A percentile compares a stretch with the other conserved stretches of the same genome.
These are phyloP conservation scores for Aquilaria malaccensis DNA, from an alignment of 345 rosid genomes.

Conservation along the genomic window DNA sequence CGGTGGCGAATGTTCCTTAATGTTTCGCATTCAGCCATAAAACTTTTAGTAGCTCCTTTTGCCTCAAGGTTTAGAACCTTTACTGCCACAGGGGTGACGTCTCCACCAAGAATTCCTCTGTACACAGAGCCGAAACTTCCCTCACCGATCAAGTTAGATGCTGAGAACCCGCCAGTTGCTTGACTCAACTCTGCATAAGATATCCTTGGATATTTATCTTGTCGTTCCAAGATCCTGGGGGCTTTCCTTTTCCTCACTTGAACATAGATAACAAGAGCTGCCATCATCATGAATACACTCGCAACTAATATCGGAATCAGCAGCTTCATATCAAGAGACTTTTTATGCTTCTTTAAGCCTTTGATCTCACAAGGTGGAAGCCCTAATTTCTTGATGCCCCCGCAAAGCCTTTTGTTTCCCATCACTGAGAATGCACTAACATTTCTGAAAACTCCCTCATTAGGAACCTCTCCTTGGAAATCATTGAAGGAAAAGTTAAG, in stretches of 20 bases:
- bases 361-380: constrained; percentile 4
- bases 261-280: too few relatives aligned
- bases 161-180: constrained; percentile 22
- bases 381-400: constrained; percentile 1
- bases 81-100: constrained; percentile 5
- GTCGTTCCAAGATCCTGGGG: not conserved
- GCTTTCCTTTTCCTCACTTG: too few relatives aligned
- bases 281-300: too few relatives aligned
- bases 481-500: constrained; percentile 20
- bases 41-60: constrained; percentile 12
- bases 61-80: constrained; percentile 8
- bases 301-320: too few relatives aligned
- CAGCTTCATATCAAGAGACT: too few relatives aligned
- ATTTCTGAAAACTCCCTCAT: constrained; percentile 12
- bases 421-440: constrained; percentile 1
- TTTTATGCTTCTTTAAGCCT: not conserved
- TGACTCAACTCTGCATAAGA: constrained; percentile 10
- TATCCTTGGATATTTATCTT: not conserved
- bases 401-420: constrained; percentile 14
- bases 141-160: constrained; percentile 15
- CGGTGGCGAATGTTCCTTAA: constrained; percentile 5
- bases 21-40: constrained; percentile 5
- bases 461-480: constrained; percentile 14
- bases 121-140: constrained; percentile 26
- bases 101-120: constrained; percentile 9